These are phyloP conservation scores for Fusarium papillatum DNA, from an alignment of 2,329 filamentous ascomycete genomes.

Conservation along the genomic window DNA sequence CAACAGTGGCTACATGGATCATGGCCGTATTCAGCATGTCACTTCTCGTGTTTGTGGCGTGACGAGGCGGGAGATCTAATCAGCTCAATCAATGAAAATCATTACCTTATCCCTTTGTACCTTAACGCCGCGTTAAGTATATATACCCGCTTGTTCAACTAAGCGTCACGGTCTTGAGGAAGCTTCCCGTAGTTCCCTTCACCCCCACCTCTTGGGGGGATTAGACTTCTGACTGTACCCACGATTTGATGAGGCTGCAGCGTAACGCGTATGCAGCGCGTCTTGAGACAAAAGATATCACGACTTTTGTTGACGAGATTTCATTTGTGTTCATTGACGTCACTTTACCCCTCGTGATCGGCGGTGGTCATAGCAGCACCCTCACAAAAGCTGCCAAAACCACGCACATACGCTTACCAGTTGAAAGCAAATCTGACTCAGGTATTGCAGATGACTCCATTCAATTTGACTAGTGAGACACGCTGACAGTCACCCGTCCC, in stretches of 20 bases:
- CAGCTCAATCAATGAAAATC: not conserved
- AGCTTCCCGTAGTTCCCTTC: not conserved
- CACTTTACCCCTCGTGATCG: not conserved
- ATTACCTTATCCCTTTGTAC: not conserved
- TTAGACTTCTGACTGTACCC: constrained; percentile 1
- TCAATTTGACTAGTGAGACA: not conserved
- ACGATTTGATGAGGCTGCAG: not conserved
- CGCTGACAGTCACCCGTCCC: not conserved
- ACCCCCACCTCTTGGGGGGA: not conserved
- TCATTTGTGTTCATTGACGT: not conserved
- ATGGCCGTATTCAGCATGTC: not conserved
- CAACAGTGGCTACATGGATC: not conserved
- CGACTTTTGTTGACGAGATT: not conserved
- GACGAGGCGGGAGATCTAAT: not conserved
- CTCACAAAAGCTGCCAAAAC: not conserved
- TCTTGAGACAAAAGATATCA: not conserved
- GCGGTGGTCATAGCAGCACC: not conserved
- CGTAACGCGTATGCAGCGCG: not conserved
- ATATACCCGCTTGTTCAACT: constrained; percentile 6
- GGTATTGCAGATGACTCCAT: not conserved
- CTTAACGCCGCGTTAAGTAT: constrained; percentile 2
- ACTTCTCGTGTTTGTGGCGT: not conserved
- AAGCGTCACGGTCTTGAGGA: not conserved
- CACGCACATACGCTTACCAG: not conserved
- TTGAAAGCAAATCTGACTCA: not conserved